Evolutionary conservation across 2,329 filamentous ascomycete genomes (phyloP).

Genomic region (Penicillium occitanis): DNA sequence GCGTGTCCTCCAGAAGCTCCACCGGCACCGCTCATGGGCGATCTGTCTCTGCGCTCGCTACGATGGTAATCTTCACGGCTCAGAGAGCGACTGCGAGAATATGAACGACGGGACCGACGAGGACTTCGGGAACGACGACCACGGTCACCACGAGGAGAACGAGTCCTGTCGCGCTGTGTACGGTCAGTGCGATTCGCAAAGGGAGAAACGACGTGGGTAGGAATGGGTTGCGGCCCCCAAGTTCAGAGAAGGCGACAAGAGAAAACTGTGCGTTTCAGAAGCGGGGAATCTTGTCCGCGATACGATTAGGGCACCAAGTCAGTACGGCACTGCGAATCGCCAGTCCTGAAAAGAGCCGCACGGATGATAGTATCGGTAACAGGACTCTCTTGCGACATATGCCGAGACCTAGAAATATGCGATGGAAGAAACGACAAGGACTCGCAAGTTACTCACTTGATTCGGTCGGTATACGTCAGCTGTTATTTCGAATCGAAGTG

Average conservation of each 20-base stretch:
- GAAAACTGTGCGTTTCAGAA: neutral
- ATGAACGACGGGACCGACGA: constrained; percentile 71
- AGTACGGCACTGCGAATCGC: neutral
- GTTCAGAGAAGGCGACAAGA: neutral
- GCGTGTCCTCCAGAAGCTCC: constrained; percentile 70
- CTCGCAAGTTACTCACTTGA: constrained; percentile 42
- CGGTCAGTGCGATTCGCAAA: constrained; percentile 4
- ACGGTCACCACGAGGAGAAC: constrained; percentile 52
- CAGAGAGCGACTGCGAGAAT: constrained; percentile 75
- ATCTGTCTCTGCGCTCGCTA: constrained; percentile 74
- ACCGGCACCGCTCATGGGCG: constrained; percentile 75
- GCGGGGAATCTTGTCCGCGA: neutral
- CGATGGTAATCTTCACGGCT: constrained; percentile 77
- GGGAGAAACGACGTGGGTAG: neutral
- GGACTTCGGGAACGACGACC: constrained; percentile 75
- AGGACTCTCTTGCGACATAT: neutral
- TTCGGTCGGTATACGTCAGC: constrained; percentile 50
- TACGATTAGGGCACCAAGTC: neutral
- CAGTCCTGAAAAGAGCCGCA: constrained; percentile 1
- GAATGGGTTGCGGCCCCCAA: neutral
- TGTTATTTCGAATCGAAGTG: constrained; percentile 30
- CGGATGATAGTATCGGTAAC: neutral
- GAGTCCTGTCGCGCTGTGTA: constrained; percentile 72
- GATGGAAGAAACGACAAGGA: constrained; percentile 15
- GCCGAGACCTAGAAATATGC: neutral